Conservation (phyloP, 2,329 filamentous ascomycete genomes). For the Ceratocystis eucalypticola region DNA sequence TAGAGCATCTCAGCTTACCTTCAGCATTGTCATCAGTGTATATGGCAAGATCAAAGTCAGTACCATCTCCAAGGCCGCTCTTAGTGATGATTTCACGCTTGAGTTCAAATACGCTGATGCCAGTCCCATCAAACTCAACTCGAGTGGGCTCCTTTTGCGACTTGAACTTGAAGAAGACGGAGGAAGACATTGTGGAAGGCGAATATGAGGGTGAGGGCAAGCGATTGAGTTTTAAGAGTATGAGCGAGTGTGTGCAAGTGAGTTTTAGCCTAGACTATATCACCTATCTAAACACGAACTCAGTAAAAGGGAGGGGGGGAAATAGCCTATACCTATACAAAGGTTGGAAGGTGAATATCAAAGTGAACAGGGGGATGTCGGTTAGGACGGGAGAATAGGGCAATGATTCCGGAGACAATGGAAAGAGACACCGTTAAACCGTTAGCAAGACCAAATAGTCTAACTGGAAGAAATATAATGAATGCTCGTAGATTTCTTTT, state of each 20-base stretch:
- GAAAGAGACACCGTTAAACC: conserved; percentile 7
- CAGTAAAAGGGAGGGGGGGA: conserved; percentile 4
- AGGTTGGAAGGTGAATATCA: neutral
- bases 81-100: conserved; percentile 97
- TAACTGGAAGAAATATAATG: conserved; percentile 14
- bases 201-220: neutral
- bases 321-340: neutral
- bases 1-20: conserved; percentile 42
- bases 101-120: conserved; percentile 94
- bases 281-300: neutral
- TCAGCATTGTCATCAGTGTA: conserved; percentile 85
- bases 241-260: neutral
- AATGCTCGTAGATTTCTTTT: conserved; percentile 12
- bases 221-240: neutral
- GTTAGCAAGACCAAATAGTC: conserved; percentile 9
- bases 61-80: conserved; percentile 85
- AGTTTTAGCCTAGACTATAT: neutral
- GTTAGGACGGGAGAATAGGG: neutral
- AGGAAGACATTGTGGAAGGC: conserved; percentile 64
- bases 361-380: neutral
- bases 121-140: conserved; percentile 93
- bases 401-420: conserved; percentile 9
- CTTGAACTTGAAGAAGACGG: conserved; percentile 99
- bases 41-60: conserved; percentile 90
- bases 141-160: conserved; percentile 90